Conservation (phyloP, 177 flowering plant species). For the Vitis hybrid region DNA sequence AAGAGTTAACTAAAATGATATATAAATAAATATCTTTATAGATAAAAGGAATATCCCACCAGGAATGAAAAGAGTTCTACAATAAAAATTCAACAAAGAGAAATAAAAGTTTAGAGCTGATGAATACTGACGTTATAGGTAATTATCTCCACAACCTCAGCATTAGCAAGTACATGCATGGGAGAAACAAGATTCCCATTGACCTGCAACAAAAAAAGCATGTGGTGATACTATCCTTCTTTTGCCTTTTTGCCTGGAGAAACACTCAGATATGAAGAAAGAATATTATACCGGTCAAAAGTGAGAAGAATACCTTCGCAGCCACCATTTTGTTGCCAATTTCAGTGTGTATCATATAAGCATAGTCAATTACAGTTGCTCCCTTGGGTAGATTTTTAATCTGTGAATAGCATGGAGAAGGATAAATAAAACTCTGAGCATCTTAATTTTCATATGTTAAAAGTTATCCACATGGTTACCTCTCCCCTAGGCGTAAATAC, state of each 20-base stretch:
- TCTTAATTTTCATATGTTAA: neutral
- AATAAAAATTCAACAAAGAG: neutral
- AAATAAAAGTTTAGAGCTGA: neutral
- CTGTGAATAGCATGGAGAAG: constrained; percentile 33
- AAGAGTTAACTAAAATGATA: too few species aligned
- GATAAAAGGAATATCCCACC: neutral
- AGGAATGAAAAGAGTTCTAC: neutral
- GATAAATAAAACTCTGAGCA: neutral
- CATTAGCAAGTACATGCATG: constrained; percentile 86
- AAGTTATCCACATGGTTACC: constrained; percentile 37
- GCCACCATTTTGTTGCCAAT: constrained; percentile 99
- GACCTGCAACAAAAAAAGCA: constrained; percentile 62
- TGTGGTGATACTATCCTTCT: neutral
- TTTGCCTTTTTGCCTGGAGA: neutral
- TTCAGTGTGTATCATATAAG: constrained; percentile 97
- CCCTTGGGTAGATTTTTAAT: constrained; percentile 94
- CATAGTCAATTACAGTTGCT: constrained; percentile 95
- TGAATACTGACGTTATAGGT: constrained; percentile 74
- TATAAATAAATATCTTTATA: neutral
- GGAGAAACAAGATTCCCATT: constrained; percentile 96
- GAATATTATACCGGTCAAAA: neutral
- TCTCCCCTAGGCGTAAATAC: constrained; percentile 98
- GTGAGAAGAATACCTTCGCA: constrained; percentile 69
- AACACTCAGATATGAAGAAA: neutral
- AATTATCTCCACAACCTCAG: constrained; percentile 96